Conservation (phyloP, 106 monocot genomes). For the Dioscorea dumetorum region DNA sequence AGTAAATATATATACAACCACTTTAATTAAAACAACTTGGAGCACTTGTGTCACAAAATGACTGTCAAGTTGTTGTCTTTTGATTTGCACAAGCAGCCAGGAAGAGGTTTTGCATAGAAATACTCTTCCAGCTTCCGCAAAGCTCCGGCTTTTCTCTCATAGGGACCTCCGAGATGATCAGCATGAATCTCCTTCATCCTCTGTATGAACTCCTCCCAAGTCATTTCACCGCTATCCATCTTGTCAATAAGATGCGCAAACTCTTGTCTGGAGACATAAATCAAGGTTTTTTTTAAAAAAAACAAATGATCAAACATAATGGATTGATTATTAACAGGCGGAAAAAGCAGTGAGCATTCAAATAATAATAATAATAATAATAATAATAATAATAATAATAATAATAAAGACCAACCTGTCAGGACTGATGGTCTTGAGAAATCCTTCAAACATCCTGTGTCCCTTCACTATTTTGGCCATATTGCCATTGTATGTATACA, state of each 20-base stretch:
- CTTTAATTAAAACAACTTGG: too few relatives aligned
- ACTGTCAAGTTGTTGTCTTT: too few relatives aligned
- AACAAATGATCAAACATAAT: neutral
- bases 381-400: neutral
- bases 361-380: neutral
- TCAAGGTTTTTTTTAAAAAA: neutral
- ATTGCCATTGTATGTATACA: slow-evolving; percentile 39
- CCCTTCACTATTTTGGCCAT: slow-evolving; percentile 44
- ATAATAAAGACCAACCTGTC: slow-evolving; percentile 5
- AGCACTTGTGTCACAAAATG: too few relatives aligned
- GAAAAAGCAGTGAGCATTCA: too few relatives aligned
- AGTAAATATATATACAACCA: too few relatives aligned
- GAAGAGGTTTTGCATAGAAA: slow-evolving; percentile 69
- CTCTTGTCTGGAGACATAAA: slow-evolving; percentile 19
- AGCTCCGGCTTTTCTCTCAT: slow-evolving; percentile 30
- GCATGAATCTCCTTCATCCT: slow-evolving; percentile 31
- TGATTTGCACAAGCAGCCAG: slow-evolving; percentile 45
- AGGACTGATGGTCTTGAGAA: slow-evolving; percentile 29
- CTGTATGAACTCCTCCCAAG: slow-evolving; percentile 32
- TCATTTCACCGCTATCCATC: slow-evolving; percentile 36
- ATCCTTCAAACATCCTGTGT: slow-evolving; percentile 31
- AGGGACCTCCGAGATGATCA: slow-evolving; percentile 50
- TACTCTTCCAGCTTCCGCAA: slow-evolving; percentile 39
- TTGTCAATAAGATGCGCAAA: slow-evolving; percentile 53
- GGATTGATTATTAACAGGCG: too few relatives aligned